Percentiles rank a stretch among this genome's conserved stretches.
These are phyloP conservation scores for Entonaema liquescens DNA, from an alignment of 495 filamentous ascomycete genomes.

Conservation along the genomic window DNA sequence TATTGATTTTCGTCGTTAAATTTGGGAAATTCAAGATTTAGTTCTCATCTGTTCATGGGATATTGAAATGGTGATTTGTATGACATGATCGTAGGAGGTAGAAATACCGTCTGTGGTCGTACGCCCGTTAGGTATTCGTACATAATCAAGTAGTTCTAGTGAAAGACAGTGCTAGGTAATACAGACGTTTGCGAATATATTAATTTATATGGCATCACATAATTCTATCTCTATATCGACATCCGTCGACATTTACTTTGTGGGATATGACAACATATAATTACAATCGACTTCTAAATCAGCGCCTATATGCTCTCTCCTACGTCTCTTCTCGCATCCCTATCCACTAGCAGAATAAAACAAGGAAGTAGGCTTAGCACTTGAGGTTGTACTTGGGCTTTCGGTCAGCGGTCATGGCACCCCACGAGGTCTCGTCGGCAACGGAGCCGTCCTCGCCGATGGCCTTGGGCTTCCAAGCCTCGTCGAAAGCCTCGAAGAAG, in stretches of 20 bases:
- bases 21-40: neutral
- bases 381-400: conserved; percentile 69
- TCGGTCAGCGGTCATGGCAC: conserved; percentile 71
- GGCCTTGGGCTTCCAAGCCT: conserved; percentile 79
- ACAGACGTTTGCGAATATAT: neutral
- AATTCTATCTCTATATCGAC: conserved; percentile 11
- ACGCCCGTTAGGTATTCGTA: neutral
- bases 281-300: conserved; percentile 15
- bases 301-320: conserved; percentile 10
- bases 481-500: conserved; percentile 85
- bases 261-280: conserved; percentile 36
- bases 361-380: conserved; percentile 53
- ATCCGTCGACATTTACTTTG: conserved; percentile 8
- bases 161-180: neutral
- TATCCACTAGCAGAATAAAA: conserved; percentile 7
- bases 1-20: neutral
- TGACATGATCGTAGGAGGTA: neutral
- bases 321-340: neutral
- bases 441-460: conserved; percentile 71
- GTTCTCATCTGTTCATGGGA: conserved; percentile 30
- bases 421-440: conserved; percentile 82
- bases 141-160: neutral
- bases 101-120: neutral
- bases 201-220: conserved; percentile 26
- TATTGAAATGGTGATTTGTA: neutral